Conservation (phyloP, 208 protist species). For the Porcisia hertigi region DNA sequence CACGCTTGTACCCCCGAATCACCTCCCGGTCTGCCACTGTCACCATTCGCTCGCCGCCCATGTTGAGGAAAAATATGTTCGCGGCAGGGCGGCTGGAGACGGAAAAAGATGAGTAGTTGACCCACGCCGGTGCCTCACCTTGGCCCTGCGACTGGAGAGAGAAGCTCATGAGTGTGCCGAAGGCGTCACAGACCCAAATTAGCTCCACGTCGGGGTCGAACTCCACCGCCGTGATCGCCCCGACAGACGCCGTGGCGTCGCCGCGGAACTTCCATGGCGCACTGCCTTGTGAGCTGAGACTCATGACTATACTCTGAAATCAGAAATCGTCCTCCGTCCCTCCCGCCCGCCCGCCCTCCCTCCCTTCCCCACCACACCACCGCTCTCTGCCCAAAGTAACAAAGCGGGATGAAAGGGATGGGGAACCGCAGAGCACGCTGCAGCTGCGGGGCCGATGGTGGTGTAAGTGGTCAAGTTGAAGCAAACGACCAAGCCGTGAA, state of each 20-base stretch:
- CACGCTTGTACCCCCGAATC: slow-evolving; percentile 84
- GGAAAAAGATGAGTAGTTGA: slow-evolving; percentile 80
- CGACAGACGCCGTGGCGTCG: slow-evolving; percentile 61
- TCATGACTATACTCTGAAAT: slow-evolving; percentile 14
- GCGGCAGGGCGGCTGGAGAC: slow-evolving; percentile 58
- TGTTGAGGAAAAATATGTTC: slow-evolving; percentile 72
- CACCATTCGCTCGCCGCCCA: slow-evolving; percentile 69
- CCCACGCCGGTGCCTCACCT: slow-evolving; percentile 66
- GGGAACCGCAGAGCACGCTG: background rate
- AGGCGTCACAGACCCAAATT: slow-evolving; percentile 84
- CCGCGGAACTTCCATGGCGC: slow-evolving; percentile 76
- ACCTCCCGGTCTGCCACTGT: slow-evolving; percentile 73
- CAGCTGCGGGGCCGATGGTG: background rate
- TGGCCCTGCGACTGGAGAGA: slow-evolving; percentile 58
- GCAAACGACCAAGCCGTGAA: background rate
- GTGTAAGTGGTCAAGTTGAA: background rate
- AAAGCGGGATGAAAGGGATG: background rate
- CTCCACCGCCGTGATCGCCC: slow-evolving; percentile 76
- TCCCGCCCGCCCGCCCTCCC: too few relatives aligned
- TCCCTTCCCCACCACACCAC: too few relatives aligned
- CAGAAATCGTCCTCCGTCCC: too few relatives aligned
- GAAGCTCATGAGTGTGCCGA: slow-evolving; percentile 82
- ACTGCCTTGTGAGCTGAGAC: slow-evolving; percentile 23
- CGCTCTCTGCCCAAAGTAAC: background rate
- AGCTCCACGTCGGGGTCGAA: slow-evolving; percentile 89